phyloP scores from a whole-genome alignment of 495 filamentous ascomycete genomes.

The Friedmanniomyces simplex region DNA sequence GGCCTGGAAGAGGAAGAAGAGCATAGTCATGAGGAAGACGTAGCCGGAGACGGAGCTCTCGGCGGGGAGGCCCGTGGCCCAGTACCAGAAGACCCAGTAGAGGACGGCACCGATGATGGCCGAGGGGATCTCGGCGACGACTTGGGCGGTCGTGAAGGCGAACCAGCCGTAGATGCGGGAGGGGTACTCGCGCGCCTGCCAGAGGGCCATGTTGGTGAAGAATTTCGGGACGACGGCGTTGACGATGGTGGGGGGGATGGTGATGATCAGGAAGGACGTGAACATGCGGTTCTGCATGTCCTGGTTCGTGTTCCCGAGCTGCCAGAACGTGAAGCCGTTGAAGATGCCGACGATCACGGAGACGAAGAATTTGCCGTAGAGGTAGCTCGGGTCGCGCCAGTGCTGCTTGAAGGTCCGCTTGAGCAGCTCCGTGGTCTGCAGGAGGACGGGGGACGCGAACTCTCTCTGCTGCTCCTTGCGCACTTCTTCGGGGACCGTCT shows the following conservation, averaged over 20 bases:
- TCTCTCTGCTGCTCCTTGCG: conserved; percentile 38
- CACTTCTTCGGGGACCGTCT: conserved; percentile 34
- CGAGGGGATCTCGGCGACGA: conserved; percentile 67
- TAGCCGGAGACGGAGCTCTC: conserved; percentile 61
- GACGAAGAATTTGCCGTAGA: conserved; percentile 64
- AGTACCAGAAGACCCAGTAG: conserved; percentile 77
- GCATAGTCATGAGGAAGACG: conserved; percentile 70
- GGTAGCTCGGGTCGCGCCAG: conserved; percentile 63
- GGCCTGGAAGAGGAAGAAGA: conserved; percentile 70
- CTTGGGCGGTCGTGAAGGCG: conserved; percentile 66
- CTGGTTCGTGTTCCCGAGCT: conserved; percentile 52
- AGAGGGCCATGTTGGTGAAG: conserved; percentile 64
- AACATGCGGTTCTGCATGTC: conserved; percentile 79
- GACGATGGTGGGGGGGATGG: conserved; percentile 58
- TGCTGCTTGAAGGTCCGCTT: conserved; percentile 58
- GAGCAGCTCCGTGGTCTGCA: conserved; percentile 51
- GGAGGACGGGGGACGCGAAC: conserved; percentile 52
- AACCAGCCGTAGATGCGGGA: conserved; percentile 74
- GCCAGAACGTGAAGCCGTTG: conserved; percentile 56
- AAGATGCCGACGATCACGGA: conserved; percentile 53
- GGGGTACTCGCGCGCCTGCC: conserved; percentile 65
- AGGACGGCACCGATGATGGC: conserved; percentile 52
- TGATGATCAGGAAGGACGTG: conserved; percentile 61
- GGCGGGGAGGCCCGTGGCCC: conserved; percentile 56
- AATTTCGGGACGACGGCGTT: conserved; percentile 80